phyloP scores from a whole-genome alignment of 768 basidiomycete genomes.

The Lentinula sp. region DNA sequence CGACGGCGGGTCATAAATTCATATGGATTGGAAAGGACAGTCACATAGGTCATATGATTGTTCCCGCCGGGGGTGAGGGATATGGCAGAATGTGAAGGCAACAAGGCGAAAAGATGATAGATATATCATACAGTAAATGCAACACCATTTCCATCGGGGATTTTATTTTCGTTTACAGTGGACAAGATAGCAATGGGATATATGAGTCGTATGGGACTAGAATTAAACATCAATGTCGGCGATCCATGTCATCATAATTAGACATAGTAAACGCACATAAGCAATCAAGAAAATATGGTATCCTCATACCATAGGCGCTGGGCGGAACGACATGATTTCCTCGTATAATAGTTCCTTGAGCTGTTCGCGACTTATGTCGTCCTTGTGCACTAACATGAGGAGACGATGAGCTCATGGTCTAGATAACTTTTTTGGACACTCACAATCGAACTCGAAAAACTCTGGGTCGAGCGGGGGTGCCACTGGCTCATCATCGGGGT shows the following conservation, averaged over 20 bases:
- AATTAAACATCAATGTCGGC: background rate
- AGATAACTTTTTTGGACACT: slow-evolving; percentile 22
- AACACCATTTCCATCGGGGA: background rate
- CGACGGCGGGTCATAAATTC: background rate
- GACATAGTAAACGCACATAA: background rate
- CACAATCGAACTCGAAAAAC: slow-evolving; percentile 97
- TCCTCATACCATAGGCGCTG: slow-evolving; percentile 37
- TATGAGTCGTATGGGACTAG: background rate
- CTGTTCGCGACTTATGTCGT: slow-evolving; percentile 92
- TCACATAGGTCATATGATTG: background rate
- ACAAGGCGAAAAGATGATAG: background rate
- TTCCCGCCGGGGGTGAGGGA: background rate
- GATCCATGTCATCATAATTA: background rate
- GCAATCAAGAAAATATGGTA: background rate
- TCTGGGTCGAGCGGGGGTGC: slow-evolving; percentile 93
- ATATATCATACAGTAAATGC: background rate
- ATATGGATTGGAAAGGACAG: background rate
- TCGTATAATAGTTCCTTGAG: slow-evolving; percentile 92
- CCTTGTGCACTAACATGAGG: slow-evolving; percentile 71
- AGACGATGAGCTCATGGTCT: slow-evolving; percentile 1
- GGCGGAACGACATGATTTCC: slow-evolving; percentile 89
- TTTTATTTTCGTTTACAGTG: background rate
- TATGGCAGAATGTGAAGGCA: background rate
- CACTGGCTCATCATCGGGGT: slow-evolving; percentile 94
- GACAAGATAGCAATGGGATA: background rate